These are phyloP conservation scores for Colletotrichum navitas DNA, from an alignment of 2,329 filamentous ascomycete genomes.

Conservation along the genomic window DNA sequence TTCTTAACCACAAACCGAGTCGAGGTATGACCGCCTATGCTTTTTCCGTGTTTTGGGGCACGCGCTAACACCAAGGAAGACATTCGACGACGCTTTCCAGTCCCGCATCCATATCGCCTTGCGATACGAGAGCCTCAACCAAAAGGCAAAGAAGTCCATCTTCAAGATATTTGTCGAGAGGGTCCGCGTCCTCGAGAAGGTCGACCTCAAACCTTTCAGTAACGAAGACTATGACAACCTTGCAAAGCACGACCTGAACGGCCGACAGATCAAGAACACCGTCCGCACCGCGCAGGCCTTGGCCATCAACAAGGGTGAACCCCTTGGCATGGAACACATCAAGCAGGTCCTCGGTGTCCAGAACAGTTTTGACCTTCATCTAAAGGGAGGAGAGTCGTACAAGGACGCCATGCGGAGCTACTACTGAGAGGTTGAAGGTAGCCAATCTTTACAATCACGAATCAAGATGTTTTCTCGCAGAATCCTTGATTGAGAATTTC, in stretches of 20 bases:
- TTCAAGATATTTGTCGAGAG: constrained; percentile 88
- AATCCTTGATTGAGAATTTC: neutral
- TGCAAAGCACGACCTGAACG: constrained; percentile 73
- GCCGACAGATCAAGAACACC: constrained; percentile 86
- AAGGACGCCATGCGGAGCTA: constrained; percentile 89
- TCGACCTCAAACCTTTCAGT: constrained; percentile 69
- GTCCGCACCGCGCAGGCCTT: constrained; percentile 86
- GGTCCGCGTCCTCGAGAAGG: constrained; percentile 74
- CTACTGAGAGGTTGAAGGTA: constrained; percentile 47
- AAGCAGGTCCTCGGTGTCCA: constrained; percentile 86
- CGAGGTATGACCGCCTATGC: constrained; percentile 51
- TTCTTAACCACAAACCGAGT: constrained; percentile 93
- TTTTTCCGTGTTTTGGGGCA: neutral
- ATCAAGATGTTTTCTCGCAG: neutral
- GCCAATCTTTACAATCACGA: too few species aligned
- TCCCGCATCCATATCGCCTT: constrained; percentile 88
- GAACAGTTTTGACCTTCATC: constrained; percentile 84
- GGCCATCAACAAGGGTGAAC: constrained; percentile 79
- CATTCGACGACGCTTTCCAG: constrained; percentile 92
- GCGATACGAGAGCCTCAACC: constrained; percentile 80
- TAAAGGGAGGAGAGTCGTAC: constrained; percentile 85
- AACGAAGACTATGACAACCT: constrained; percentile 77
- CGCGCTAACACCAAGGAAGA: constrained; percentile 51
- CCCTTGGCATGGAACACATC: constrained; percentile 83
- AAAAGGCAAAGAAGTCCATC: constrained; percentile 80